Conservation (phyloP, 768 basidiomycete species). For the Dioszegia crocea region DNA sequence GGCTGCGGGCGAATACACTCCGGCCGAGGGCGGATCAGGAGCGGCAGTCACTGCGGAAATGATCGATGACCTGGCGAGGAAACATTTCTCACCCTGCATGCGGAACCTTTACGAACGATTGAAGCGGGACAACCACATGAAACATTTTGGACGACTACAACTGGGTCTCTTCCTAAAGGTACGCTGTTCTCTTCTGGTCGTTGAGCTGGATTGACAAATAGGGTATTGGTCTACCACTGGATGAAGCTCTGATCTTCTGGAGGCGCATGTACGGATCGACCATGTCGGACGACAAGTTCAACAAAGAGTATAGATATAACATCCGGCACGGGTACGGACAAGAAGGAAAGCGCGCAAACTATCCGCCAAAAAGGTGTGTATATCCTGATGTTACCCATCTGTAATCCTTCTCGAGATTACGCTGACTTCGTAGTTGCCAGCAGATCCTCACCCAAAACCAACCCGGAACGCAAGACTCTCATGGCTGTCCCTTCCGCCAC, state of each 20-base stretch:
- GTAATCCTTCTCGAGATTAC: too few relatives aligned
- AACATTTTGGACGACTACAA: constrained; percentile 85
- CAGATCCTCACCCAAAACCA: constrained; percentile 70
- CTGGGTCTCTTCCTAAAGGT: constrained; percentile 96
- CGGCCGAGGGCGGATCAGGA: constrained; percentile 53
- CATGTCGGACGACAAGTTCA: constrained; percentile 89
- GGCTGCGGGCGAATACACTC: constrained; percentile 56
- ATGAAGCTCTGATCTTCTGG: constrained; percentile 93
- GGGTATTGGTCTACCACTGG: constrained; percentile 88
- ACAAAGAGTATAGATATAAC: constrained; percentile 96
- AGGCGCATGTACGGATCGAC: constrained; percentile 66
- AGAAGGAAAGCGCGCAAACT: constrained; percentile 91
- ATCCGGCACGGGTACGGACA: constrained; percentile 91
- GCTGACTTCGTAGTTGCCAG: constrained; percentile 62
- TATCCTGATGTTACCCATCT: not conserved
- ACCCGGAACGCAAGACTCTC: constrained; percentile 65
- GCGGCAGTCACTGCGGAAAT: constrained; percentile 85
- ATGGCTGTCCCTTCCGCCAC: constrained; percentile 91
- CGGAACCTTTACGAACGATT: constrained; percentile 77
- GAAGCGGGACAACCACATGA: constrained; percentile 73
- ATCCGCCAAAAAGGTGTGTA: constrained; percentile 76
- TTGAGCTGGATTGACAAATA: constrained; percentile 48
- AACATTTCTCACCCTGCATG: constrained; percentile 96
- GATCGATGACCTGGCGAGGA: constrained; percentile 77
- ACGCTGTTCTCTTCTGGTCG: constrained; percentile 5